Evolutionary conservation across 2,329 filamentous ascomycete genomes (phyloP).

Genomic region (Ophiostoma triangulosporum): DNA sequence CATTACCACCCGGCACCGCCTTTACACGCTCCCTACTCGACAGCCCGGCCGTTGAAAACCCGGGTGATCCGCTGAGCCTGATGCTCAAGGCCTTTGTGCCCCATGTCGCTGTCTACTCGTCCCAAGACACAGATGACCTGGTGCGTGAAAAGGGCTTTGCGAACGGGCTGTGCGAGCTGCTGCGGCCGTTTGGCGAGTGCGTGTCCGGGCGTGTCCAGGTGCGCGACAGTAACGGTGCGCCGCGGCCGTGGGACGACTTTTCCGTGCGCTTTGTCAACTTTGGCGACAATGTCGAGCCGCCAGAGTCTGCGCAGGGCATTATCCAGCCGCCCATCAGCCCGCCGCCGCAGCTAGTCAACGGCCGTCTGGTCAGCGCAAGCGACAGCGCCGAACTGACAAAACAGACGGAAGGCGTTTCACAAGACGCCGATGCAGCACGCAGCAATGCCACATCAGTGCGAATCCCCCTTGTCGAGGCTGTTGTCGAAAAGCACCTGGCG

Average conservation of each 20-base stretch:
- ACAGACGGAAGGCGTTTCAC: slow-evolving; percentile 11
- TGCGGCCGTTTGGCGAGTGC: slow-evolving; percentile 82
- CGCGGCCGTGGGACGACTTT: slow-evolving; percentile 77
- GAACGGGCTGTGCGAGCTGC: slow-evolving; percentile 67
- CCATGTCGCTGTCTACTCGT: slow-evolving; percentile 77
- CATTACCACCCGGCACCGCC: slow-evolving; percentile 19
- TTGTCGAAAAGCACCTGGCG: slow-evolving; percentile 66
- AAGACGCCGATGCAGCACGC: background rate
- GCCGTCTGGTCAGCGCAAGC: background rate
- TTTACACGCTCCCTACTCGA: slow-evolving; percentile 27
- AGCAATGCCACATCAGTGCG: slow-evolving; percentile 23
- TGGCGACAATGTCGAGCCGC: slow-evolving; percentile 41
- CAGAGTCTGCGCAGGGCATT: slow-evolving; percentile 27
- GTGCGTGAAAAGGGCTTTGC: slow-evolving; percentile 73
- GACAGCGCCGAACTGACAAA: background rate
- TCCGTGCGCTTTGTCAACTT: slow-evolving; percentile 73
- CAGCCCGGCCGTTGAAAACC: slow-evolving; percentile 6
- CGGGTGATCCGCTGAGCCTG: slow-evolving; percentile 27
- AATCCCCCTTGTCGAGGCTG: slow-evolving; percentile 60
- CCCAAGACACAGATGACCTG: slow-evolving; percentile 69
- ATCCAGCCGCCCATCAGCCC: slow-evolving; percentile 17
- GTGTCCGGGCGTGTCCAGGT: slow-evolving; percentile 81
- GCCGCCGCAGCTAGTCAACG: slow-evolving; percentile 4
- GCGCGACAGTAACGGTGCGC: slow-evolving; percentile 76
- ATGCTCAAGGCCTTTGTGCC: slow-evolving; percentile 80